Conservation (phyloP, 176 grass and related monocot genomes). For the Otatea glauca region DNA sequence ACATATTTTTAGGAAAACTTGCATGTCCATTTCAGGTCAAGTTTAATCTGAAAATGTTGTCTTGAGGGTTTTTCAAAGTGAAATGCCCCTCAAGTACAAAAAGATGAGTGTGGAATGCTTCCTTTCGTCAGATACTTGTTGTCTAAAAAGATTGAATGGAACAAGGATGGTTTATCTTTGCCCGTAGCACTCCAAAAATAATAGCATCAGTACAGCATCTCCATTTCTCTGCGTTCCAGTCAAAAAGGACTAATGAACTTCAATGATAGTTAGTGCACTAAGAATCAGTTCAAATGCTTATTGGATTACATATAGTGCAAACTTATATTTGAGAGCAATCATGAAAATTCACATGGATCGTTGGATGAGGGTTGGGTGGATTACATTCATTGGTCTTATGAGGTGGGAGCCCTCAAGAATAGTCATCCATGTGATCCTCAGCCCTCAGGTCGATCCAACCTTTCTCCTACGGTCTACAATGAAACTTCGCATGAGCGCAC, state of each 20-base stretch:
- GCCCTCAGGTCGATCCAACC: background rate
- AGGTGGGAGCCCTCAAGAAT: background rate
- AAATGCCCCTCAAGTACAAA: background rate
- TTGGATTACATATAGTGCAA: background rate
- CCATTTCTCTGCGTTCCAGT: background rate
- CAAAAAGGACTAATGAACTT: background rate
- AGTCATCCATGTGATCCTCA: background rate
- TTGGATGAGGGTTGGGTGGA: background rate
- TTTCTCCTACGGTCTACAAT: background rate
- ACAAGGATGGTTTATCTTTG: background rate
- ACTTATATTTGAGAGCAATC: background rate
- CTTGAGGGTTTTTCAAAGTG: background rate
- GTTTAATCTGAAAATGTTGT: background rate
- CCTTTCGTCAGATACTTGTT: background rate
- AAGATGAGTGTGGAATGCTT: constrained; percentile 1
- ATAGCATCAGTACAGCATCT: background rate
- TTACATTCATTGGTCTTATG: background rate
- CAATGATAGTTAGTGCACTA: background rate
- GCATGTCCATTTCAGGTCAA: constrained; percentile 23
- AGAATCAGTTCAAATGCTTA: constrained; percentile 4
- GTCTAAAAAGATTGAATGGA: background rate
- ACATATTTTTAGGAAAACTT: no score
- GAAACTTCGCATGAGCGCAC: constrained; percentile 39
- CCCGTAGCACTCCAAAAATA: background rate
- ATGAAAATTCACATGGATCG: constrained; percentile 7